Evolutionary conservation across 495 filamentous ascomycete genomes (phyloP).

Genomic region (Aspergillus nanangensis): DNA sequence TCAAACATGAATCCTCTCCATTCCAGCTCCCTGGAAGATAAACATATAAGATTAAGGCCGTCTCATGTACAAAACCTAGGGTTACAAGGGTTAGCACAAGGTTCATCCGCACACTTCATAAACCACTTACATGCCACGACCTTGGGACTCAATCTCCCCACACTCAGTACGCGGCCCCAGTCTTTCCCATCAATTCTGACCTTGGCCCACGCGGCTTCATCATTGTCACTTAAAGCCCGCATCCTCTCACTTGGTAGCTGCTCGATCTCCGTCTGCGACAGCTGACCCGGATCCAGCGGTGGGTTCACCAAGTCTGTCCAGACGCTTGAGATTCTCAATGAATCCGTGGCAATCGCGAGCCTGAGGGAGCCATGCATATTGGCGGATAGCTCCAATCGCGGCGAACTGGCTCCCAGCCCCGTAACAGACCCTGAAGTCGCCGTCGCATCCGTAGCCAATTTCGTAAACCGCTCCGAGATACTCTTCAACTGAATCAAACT

Average conservation of each 20-base stretch:
- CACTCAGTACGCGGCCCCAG: constrained; percentile 84
- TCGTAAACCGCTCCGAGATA: constrained; percentile 91
- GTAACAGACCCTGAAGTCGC: constrained; percentile 8
- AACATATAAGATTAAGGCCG: constrained; percentile 87
- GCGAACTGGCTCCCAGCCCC: constrained; percentile 19
- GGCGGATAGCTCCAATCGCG: constrained; percentile 75
- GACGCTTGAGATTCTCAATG: constrained; percentile 70
- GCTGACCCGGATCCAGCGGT: constrained; percentile 68
- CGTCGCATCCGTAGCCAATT: constrained; percentile 49
- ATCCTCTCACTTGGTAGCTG: constrained; percentile 73
- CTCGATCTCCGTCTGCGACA: constrained; percentile 56
- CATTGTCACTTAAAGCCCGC: constrained; percentile 45
- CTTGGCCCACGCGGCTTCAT: constrained; percentile 71
- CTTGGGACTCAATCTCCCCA: constrained; percentile 79
- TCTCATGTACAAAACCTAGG: constrained; percentile 65
- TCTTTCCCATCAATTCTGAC: constrained; percentile 89
- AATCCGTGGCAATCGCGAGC: constrained; percentile 71
- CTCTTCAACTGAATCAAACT: constrained; percentile 78
- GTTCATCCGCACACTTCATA: background rate
- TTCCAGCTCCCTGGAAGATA: constrained; percentile 72
- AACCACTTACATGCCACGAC: constrained; percentile 76
- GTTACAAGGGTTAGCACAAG: constrained; percentile 2
- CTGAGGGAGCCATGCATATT: constrained; percentile 87
- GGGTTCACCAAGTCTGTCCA: constrained; percentile 86
- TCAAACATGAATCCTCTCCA: constrained; percentile 71